Conservation (phyloP, 2,329 filamentous ascomycete species). For the Sporothrix inflata region DNA sequence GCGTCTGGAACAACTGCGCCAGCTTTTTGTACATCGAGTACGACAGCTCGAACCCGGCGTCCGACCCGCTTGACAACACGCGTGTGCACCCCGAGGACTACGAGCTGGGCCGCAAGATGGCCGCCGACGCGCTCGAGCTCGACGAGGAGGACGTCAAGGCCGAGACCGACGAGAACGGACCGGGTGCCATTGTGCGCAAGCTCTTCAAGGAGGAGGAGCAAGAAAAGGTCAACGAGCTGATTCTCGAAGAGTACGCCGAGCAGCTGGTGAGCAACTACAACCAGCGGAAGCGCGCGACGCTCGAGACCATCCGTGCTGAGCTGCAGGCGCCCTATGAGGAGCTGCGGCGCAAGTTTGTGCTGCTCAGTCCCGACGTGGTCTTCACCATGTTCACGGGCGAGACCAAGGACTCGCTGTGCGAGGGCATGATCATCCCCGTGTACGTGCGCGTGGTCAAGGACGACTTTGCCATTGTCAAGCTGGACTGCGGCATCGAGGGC, state of each 20-base stretch:
- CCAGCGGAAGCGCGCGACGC: constrained; percentile 90
- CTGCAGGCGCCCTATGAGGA: constrained; percentile 93
- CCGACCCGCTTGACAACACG: constrained; percentile 94
- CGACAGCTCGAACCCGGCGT: constrained; percentile 76
- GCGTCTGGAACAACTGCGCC: constrained; percentile 95
- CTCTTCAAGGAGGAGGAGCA: constrained; percentile 94
- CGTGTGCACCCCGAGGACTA: constrained; percentile 98
- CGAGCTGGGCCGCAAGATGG: constrained; percentile 97
- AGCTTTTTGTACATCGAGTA: constrained; percentile 93
- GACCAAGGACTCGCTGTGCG: constrained; percentile 77
- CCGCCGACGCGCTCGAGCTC: constrained; percentile 91
- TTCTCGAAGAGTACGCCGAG: constrained; percentile 95
- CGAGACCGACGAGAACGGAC: constrained; percentile 86
- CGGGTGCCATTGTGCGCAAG: constrained; percentile 88
- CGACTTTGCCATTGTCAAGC: constrained; percentile 88
- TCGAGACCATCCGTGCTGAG: constrained; percentile 95
- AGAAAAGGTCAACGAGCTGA: constrained; percentile 93
- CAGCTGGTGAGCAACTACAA: constrained; percentile 92
- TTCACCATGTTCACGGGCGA: constrained; percentile 98
- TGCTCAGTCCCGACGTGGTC: constrained; percentile 73
- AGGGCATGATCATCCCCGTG: constrained; percentile 91
- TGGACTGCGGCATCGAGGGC: constrained; percentile 93
- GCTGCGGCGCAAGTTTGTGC: constrained; percentile 76
- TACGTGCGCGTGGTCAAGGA: constrained; percentile 86
- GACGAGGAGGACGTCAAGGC: constrained; percentile 98